These are phyloP conservation scores for Prunus yedoensis DNA, from an alignment of 331 rosid species.

Conservation along the genomic window DNA sequence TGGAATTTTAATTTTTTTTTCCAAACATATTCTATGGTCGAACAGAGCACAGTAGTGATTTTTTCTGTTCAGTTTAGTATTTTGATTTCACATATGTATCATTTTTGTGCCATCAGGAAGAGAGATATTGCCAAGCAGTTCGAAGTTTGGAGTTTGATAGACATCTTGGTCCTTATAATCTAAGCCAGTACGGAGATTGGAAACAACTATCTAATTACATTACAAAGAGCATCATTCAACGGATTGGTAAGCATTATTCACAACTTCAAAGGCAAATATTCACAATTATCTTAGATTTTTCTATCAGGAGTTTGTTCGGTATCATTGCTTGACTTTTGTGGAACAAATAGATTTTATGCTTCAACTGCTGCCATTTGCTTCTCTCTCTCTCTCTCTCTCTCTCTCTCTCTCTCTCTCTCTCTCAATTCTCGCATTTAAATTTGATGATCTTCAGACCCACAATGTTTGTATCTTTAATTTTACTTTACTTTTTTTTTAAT, in stretches of 20 bases:
- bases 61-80: not conserved
- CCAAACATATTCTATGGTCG: not conserved
- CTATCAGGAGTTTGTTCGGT: not conserved
- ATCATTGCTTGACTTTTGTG: not conserved
- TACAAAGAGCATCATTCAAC: conserved; percentile 49
- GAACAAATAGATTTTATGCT: not conserved
- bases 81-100: not conserved
- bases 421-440: not conserved
- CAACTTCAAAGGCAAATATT: conserved; percentile 6
- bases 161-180: conserved; percentile 86
- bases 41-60: not conserved
- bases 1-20: not conserved
- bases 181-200: conserved; percentile 65
- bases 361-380: not conserved
- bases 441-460: not conserved
- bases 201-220: conserved; percentile 69
- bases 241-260: conserved; percentile 49
- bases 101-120: conserved; percentile 42
- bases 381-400: not conserved
- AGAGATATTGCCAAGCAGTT: conserved; percentile 66
- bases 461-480: not conserved
- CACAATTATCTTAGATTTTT: not conserved
- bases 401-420: not conserved
- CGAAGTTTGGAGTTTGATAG: conserved; percentile 77
- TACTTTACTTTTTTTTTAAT: not conserved